Percentiles rank a stretch among this genome's conserved stretches.
These are phyloP conservation scores for Trichoderma brevicompactum DNA, from an alignment of 2,329 filamentous ascomycete genomes.

Conservation along the genomic window DNA sequence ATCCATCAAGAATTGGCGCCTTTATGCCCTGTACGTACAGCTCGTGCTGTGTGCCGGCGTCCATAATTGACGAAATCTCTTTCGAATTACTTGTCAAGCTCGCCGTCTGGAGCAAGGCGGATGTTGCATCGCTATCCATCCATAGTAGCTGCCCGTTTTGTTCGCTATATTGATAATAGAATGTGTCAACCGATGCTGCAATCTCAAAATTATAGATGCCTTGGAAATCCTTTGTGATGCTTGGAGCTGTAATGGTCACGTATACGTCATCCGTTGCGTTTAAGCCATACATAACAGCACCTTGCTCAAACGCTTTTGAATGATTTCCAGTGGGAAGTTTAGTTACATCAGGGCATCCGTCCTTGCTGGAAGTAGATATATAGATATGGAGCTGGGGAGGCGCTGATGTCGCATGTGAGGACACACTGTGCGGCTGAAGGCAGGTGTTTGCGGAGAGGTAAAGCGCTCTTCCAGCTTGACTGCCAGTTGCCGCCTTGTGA, in stretches of 20 bases:
- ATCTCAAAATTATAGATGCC: conserved; percentile 80
- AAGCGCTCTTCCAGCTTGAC: conserved; percentile 52
- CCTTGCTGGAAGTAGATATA: conserved; percentile 61
- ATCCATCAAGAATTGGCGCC: conserved; percentile 64
- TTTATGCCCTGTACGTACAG: conserved; percentile 74
- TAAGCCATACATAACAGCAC: conserved; percentile 69
- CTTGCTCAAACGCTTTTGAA: conserved; percentile 61
- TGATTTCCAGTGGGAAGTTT: conserved; percentile 33
- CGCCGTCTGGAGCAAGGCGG: conserved; percentile 77
- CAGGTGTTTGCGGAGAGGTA: conserved; percentile 90
- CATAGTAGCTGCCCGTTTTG: conserved; percentile 65
- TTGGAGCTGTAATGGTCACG: conserved; percentile 74
- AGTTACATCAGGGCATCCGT: conserved; percentile 38
- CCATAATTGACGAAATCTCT: conserved; percentile 59
- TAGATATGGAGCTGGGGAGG: conserved; percentile 79
- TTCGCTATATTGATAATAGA: conserved; percentile 67
- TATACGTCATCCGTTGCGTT: conserved; percentile 71
- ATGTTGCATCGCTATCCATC: conserved; percentile 81
- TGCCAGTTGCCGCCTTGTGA: background rate
- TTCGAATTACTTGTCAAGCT: conserved; percentile 67
- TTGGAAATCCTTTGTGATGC: conserved; percentile 60
- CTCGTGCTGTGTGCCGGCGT: conserved; percentile 65
- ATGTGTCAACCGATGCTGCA: conserved; percentile 78
- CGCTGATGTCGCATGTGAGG: conserved; percentile 6
- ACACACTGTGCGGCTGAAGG: conserved; percentile 65